Conservation (phyloP, 306 rosid species). For the Cyclanthera cordifolia region DNA sequence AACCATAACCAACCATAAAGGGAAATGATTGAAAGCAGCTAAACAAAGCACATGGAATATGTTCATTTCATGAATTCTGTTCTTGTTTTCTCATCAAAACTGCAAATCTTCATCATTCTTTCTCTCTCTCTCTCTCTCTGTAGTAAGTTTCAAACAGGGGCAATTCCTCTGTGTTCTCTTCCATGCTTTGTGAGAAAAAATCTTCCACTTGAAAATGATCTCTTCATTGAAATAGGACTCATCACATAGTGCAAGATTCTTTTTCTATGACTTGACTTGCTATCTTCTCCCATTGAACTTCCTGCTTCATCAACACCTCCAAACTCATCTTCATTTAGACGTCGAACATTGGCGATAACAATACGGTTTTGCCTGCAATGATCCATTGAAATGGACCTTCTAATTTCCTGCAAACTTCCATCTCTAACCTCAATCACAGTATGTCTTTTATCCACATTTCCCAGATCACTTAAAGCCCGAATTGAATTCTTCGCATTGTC, state of each 20-base stretch:
- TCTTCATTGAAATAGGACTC: conserved; percentile 74
- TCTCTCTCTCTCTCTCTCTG: no score
- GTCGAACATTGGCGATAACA: conserved; percentile 38
- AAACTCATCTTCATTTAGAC: conserved; percentile 28
- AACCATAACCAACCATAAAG: no score
- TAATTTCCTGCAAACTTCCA: conserved; percentile 30
- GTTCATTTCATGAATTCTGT: conserved; percentile 2
- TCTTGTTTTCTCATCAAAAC: not conserved
- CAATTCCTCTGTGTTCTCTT: conserved; percentile 38
- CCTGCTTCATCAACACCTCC: conserved; percentile 28
- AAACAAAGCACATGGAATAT: not conserved
- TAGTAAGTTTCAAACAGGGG: conserved; percentile 28
- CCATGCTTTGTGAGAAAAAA: conserved; percentile 42
- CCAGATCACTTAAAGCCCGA: conserved; percentile 49
- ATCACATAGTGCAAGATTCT: conserved; percentile 39
- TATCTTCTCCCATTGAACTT: conserved; percentile 31
- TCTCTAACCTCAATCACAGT: conserved; percentile 50
- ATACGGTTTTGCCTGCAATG: conserved; percentile 30
- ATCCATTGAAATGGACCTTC: conserved; percentile 80
- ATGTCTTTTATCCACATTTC: conserved; percentile 48
- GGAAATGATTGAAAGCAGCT: no score
- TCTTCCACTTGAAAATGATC: conserved; percentile 80
- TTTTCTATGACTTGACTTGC: conserved; percentile 33
- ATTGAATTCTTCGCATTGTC: conserved; percentile 38
- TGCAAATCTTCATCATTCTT: not conserved